Conservation (phyloP, 75 land plant species). For the Picea glauca region DNA sequence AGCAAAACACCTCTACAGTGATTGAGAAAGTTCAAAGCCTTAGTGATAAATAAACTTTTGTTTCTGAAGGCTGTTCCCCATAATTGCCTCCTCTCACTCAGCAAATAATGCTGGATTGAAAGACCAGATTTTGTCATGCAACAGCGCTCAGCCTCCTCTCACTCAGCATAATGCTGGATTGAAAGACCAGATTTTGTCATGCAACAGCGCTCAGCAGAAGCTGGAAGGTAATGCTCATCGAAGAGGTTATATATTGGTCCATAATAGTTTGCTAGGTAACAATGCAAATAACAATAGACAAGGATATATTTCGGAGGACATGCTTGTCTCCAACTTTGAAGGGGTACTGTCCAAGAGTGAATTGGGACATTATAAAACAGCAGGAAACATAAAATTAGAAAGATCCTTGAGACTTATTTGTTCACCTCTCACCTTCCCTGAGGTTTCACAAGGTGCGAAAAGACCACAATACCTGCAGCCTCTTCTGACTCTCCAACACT, state of each 20-base stretch:
- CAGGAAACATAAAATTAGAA: not conserved
- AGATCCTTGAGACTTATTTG: not conserved
- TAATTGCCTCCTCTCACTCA: not conserved
- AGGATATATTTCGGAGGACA: not conserved
- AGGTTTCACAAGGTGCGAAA: constrained; percentile 10
- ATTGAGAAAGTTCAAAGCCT: not conserved
- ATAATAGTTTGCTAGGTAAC: no score
- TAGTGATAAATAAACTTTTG: constrained; percentile 1
- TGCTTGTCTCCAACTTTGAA: not conserved
- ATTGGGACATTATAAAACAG: not conserved
- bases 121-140: not conserved
- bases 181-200: not conserved
- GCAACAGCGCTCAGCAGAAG: not conserved
- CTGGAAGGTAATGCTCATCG: not conserved
- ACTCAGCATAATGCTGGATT: not conserved
- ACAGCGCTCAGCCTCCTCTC: not conserved
- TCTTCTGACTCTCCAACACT: constrained; percentile 3
- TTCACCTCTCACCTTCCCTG: not conserved
- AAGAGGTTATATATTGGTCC: not conserved
- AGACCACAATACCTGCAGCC: not conserved
- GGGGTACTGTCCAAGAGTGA: not conserved
- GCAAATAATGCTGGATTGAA: not conserved
- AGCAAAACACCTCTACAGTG: not conserved
- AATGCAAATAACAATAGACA: not conserved
- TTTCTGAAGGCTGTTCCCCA: not conserved